Evolutionary conservation across 2,329 filamentous ascomycete species (phyloP), one percentile per base, ranked within the genome.

Genomic region (Botrytis paeoniae): DNA sequence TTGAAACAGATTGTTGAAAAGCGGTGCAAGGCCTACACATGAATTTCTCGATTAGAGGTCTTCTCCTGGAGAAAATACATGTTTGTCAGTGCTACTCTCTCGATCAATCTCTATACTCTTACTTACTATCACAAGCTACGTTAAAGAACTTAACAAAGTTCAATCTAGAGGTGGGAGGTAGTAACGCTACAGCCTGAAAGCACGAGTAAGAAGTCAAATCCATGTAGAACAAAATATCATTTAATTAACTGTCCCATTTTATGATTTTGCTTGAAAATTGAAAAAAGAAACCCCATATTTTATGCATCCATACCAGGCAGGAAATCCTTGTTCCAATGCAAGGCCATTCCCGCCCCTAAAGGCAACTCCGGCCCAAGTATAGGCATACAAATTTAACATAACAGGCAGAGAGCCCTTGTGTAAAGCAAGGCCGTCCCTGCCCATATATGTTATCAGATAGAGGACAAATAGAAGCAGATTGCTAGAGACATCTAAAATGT

Each of bases 291-390:
- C 39, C 48, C 35, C 35, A 32, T 39, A 25, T 41, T 37, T 54
- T 29, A 54, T 57, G 64, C 64, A 57, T 68, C 48, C 48, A 68
- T 68, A 68, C 64, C 35, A 68, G 64, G 64, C 64, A 68, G 35
- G 48, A 68, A 57, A 63, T 32, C 39, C 61, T 63, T 63, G 61
- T 63, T 45, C 61, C 61, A 63, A 63, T 22, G 61, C 61, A 63
- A 63, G 61, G 61, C 61, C 39, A 63, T 25, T 45, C 61, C 61
- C 64, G 25, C 64, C 64, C 64, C 64, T 45, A 54, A 54, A 66
- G 64, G 64, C 64, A 66, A 66, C 64, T 66, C 64, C 64, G 32
- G 45, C 64, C 64, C 9, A 32, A 68, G 45, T 57, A 68, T 54
- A 68, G 48, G 64, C 64, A 68, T 68, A 41, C 48, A 68, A 41